Percentiles rank a stretch among this genome's conserved stretches.
These are phyloP conservation scores for Ustilago sp. DNA, from an alignment of 1,284 basidiomycete species.

Conservation along the genomic window DNA sequence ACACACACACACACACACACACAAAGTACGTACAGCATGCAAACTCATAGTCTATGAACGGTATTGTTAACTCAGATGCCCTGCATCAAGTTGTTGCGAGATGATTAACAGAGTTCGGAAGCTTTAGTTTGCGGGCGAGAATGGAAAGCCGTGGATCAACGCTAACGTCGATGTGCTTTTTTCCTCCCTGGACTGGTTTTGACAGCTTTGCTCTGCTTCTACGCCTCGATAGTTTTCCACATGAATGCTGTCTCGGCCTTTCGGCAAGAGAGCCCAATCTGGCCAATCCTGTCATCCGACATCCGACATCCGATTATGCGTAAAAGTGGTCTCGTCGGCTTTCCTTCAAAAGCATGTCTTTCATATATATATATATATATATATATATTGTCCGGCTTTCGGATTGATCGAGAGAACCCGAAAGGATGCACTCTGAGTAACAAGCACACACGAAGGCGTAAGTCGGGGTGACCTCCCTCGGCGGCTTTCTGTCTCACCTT, in stretches of 20 bases:
- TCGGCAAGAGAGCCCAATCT: not conserved
- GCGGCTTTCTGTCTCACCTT: not conserved
- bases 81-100: not conserved
- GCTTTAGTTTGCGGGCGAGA: not conserved
- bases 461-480: not conserved
- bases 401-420: not conserved
- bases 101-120: not conserved
- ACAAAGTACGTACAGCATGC: not conserved
- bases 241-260: not conserved
- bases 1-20: not conserved
- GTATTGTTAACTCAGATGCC: not conserved
- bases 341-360: no score
- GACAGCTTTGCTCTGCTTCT: not conserved
- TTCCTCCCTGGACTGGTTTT: no score
- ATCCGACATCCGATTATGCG: not conserved
- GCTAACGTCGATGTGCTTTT: not conserved
- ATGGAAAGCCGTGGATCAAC: conserved; percentile 1
- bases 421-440: no score
- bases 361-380: no score
- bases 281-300: not conserved
- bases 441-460: no score
- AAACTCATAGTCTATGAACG: no score
- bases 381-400: not conserved
- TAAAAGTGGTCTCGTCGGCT: no score
- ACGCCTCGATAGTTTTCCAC: not conserved